Percentiles rank a stretch among this genome's conserved stretches.
These are phyloP conservation scores for Balamuthia mandrillaris DNA, from an alignment of 208 protist species.

Conservation along the genomic window DNA sequence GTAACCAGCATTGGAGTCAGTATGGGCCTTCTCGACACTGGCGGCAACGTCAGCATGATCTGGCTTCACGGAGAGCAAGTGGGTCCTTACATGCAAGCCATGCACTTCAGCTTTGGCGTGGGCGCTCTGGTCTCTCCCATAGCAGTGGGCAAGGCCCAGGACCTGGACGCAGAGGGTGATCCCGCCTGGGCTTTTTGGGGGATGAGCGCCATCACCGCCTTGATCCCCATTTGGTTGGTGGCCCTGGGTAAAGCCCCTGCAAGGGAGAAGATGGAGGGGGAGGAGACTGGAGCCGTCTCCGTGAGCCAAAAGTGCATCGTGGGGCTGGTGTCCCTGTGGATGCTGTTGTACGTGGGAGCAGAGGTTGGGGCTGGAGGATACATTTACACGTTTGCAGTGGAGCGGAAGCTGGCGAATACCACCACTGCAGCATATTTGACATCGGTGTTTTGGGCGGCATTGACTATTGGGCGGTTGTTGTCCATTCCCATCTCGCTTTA, in stretches of 20 bases:
- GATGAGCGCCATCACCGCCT: neutral
- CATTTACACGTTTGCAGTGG: slow-evolving; percentile 18
- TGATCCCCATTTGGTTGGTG: slow-evolving; percentile 13
- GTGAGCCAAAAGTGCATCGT: neutral
- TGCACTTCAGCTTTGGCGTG: slow-evolving; percentile 39
- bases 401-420: neutral
- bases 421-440: slow-evolving; percentile 18
- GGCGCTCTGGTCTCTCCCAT: slow-evolving; percentile 19
- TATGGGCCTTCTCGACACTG: slow-evolving; percentile 15
- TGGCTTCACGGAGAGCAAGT: slow-evolving; percentile 36
- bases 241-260: neutral
- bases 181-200: slow-evolving; percentile 22
- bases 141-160: slow-evolving; percentile 1
- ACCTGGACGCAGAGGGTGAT: neutral
- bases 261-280: neutral
- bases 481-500: slow-evolving; percentile 13
- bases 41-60: slow-evolving; percentile 33
- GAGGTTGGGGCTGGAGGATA: slow-evolving; percentile 29
- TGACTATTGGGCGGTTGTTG: slow-evolving; percentile 3
- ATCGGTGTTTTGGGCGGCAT: slow-evolving; percentile 23
- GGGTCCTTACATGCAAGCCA: slow-evolving; percentile 29
- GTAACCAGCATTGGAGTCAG: neutral
- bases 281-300: neutral
- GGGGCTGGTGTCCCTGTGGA: neutral
- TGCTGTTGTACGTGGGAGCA: slow-evolving; percentile 30